A percentile compares a stretch with the other conserved stretches of the same genome.
phyloP scores from a whole-genome alignment of 495 filamentous ascomycete genomes.

The Penicillium flavigenum region DNA sequence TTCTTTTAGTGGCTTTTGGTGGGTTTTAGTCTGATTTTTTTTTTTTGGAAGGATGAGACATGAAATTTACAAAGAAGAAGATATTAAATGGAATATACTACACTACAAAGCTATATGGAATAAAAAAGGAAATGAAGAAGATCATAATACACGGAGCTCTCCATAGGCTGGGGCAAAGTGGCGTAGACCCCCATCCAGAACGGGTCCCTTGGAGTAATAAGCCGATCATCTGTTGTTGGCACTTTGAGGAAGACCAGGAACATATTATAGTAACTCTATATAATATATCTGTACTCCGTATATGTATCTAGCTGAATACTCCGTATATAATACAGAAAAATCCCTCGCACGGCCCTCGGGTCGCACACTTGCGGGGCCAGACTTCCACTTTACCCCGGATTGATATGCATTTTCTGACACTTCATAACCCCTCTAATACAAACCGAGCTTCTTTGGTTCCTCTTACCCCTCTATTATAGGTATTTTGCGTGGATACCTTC shows the following conservation, averaged over 20 bases:
- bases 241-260: not conserved
- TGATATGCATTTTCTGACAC: conserved; percentile 7
- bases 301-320: too few species aligned
- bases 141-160: not conserved
- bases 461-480: not conserved
- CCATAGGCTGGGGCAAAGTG: not conserved
- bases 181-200: not conserved
- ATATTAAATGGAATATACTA: not conserved
- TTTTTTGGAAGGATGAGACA: not conserved
- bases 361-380: conserved; percentile 10
- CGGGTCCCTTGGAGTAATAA: not conserved
- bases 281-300: not conserved
- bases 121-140: not conserved
- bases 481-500: not conserved
- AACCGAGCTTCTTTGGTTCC: not conserved
- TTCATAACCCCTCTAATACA: not conserved
- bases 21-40: not conserved
- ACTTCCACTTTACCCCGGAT: conserved; percentile 9
- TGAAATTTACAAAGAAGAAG: not conserved
- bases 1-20: not conserved
- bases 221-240: conserved; percentile 1
- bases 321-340: too few species aligned
- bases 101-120: not conserved
- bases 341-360: conserved; percentile 7
- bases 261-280: not conserved